These are phyloP conservation scores for Choiromyces venosus DNA, from an alignment of 495 filamentous ascomycete species.

Conservation along the genomic window DNA sequence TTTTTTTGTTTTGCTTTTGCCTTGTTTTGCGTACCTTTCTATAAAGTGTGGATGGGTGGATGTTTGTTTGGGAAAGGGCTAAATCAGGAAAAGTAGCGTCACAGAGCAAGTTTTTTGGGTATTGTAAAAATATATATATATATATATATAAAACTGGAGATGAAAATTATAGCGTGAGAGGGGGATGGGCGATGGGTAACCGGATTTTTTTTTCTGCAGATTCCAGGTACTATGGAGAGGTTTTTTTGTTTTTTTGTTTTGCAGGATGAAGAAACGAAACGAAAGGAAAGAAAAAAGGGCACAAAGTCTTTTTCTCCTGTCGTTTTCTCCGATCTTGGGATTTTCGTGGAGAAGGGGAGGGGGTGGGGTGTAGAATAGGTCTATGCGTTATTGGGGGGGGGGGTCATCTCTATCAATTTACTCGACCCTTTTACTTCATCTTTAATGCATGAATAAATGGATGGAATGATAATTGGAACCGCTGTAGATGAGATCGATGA, in stretches of 20 bases:
- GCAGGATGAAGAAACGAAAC: too few species aligned
- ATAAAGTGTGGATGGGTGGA: not conserved
- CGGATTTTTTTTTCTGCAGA: not conserved
- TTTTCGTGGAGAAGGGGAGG: not conserved
- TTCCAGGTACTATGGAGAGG: not conserved
- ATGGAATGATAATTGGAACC: not conserved
- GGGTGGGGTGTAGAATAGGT: not conserved
- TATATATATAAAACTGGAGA: not conserved
- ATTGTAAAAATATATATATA: too few species aligned
- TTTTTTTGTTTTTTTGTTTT: too few species aligned
- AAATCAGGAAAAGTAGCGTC: not conserved
- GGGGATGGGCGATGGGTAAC: not conserved
- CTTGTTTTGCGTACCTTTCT: too few species aligned
- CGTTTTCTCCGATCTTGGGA: not conserved
- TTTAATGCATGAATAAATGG: not conserved
- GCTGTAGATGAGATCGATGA: not conserved
- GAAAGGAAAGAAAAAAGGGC: not conserved
- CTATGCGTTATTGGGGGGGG: not conserved
- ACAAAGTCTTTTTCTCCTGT: not conserved
- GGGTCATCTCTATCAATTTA: not conserved
- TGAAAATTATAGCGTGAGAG: not conserved
- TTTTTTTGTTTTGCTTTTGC: not conserved
- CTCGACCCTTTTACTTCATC: not conserved
- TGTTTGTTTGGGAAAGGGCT: not conserved
- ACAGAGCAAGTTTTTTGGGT: not conserved